Evolutionary conservation across 2,329 filamentous ascomycete species (phyloP), one percentile per base, ranked within the genome.

Genomic region (Pseudomassariella vexata): DNA sequence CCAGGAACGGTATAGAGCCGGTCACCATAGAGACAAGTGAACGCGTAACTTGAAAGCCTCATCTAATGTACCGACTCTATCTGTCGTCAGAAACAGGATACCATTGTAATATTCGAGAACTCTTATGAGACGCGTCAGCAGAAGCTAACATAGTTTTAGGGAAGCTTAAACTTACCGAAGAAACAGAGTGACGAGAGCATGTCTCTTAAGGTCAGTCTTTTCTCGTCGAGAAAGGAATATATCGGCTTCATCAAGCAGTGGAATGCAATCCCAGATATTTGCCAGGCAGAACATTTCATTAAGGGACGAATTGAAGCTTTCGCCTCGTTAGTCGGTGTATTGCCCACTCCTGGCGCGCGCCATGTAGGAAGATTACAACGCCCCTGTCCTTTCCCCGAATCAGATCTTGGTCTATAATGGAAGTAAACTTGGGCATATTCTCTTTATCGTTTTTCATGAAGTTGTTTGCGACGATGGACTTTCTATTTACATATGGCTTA

Each of bases 331-430:
- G 67, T 69, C 0, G 61, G 56, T 1, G 67, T 70, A 51, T 70
- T 70, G 5, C 66, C 66, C 0, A 68, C 64, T 17, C 66, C 66
- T 0, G 66, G 66, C 0, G 62, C n/a, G n/a, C 57, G 17, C 67
- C 66, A 35, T 69, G 65, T 0, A 70, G 48, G 1, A 70, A 45
- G 0, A 70, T 52, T 3, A 68, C 55, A 1, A 70, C 45, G 5
- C 66, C 65, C 2, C 56, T 52, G 1, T 62, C 63, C 41, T 68
- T 70, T 38, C 63, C 63, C 32, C 58, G 55, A 27, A 68, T 63
- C 7, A 69, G 38, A 42, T 68, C 64, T 42, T 63, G 58, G 24
- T n/a, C n/a, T n/a, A n/a, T n/a, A n/a, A n/a, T n/a, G n/a, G n/a
- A n/a, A n/a, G n/a, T n/a, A n/a, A n/a, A n/a, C n/a, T n/a, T n/a